Percentiles rank a stretch among this genome's conserved stretches.
Evolutionary conservation across 768 basidiomycete species (phyloP).

Genomic region (Boletus tylopilopsis): DNA sequence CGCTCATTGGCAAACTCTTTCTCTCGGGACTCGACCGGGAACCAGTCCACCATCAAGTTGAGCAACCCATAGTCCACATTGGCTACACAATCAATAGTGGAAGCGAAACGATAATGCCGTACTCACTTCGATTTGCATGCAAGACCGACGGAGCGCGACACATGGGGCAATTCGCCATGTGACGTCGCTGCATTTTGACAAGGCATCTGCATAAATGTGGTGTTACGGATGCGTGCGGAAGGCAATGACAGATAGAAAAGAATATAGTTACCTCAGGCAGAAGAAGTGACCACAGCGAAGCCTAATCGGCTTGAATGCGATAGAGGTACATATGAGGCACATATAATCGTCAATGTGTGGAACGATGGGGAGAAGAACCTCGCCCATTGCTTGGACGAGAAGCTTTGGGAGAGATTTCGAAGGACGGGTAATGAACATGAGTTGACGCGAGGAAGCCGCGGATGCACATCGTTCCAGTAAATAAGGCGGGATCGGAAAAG

Average conservation of each 20-base stretch:
- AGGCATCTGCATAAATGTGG: constrained; percentile 46
- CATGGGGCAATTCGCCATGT: constrained; percentile 74
- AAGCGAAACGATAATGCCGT: background rate
- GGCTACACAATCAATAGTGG: constrained; percentile 34
- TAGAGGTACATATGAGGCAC: constrained; percentile 82
- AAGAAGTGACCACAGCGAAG: constrained; percentile 78
- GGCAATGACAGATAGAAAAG: background rate
- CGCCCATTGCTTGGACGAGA: constrained; percentile 79
- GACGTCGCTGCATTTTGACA: constrained; percentile 87
- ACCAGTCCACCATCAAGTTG: constrained; percentile 92
- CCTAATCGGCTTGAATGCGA: constrained; percentile 91
- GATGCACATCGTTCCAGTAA: constrained; percentile 19
- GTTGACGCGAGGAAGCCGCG: constrained; percentile 26
- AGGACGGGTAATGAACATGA: constrained; percentile 22
- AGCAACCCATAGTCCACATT: constrained; percentile 78
- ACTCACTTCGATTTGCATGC: constrained; percentile 70
- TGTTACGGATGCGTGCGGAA: background rate
- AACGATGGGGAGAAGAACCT: constrained; percentile 75
- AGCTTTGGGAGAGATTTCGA: constrained; percentile 51
- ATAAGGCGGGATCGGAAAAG: constrained; percentile 57
- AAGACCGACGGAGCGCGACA: constrained; percentile 79
- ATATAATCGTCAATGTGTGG: constrained; percentile 81
- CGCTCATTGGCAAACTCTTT: constrained; percentile 73
- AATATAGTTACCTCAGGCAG: constrained; percentile 51
- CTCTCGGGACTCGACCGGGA: constrained; percentile 73